phyloP scores from a whole-genome alignment of 2,329 filamentous ascomycete genomes.

The Microsporum canis region DNA sequence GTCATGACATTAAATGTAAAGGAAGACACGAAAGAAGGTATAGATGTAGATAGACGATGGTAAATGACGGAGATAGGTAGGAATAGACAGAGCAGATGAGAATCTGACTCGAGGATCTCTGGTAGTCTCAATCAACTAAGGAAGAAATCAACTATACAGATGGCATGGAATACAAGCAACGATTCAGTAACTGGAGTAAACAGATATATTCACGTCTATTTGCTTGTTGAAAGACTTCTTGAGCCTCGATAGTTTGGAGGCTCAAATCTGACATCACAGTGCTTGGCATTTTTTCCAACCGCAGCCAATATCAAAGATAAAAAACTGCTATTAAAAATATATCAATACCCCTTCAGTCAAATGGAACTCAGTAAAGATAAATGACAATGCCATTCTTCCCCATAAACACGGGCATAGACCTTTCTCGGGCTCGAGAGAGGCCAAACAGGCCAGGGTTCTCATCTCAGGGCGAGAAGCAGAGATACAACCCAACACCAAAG shows the following conservation, averaged over 20 bases:
- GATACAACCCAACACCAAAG: background rate
- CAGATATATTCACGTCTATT: background rate
- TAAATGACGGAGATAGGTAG: background rate
- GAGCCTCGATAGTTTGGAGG: background rate
- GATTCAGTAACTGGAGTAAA: background rate
- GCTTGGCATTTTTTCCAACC: background rate
- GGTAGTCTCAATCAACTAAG: too few relatives aligned
- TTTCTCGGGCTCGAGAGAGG: background rate
- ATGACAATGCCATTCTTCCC: slow-evolving; percentile 28
- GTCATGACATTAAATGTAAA: background rate
- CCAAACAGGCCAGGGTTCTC: background rate
- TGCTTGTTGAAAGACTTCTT: background rate
- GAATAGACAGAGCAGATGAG: too few relatives aligned
- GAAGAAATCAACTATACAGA: too few relatives aligned
- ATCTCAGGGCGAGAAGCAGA: background rate
- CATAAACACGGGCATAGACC: slow-evolving; percentile 20
- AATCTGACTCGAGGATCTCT: too few relatives aligned
- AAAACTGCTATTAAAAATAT: background rate
- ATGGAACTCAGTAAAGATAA: background rate
- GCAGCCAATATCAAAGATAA: background rate
- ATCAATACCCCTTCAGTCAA: too few relatives aligned
- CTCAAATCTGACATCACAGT: background rate
- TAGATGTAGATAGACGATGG: background rate
- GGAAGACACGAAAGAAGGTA: background rate
- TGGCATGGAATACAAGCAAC: background rate